Evolutionary conservation across 2,329 filamentous ascomycete species (phyloP), one percentile per base, ranked within the genome.

Genomic region (Colletotrichum somersetense): DNA sequence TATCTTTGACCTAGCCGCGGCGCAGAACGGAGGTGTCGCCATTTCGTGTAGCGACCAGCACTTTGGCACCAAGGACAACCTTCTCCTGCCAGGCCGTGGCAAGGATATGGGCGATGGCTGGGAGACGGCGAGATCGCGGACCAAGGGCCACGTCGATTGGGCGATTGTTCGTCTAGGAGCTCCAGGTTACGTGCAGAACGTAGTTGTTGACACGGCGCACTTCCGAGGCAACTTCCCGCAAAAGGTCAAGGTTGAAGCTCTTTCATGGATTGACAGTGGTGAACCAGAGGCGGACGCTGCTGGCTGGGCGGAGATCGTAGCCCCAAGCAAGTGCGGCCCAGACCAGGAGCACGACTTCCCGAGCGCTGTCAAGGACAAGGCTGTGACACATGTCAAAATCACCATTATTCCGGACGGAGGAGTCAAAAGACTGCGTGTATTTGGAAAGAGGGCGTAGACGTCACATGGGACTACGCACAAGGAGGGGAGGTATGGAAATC

Each of bases 331-430:
- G 82, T 92, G 90, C 71, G 90, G 91, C 1, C 91, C 93, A 23
- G 93, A 96, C 79, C 85, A 86, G 77, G 92, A 95, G 83, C 92
- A 94, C 79, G 87, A 88, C 74, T 93, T 92, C 79, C 83, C 82
- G 42, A 87, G 84, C 66, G 77, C 85, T 69, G 84, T 89, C 23
- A 84, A 86, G 75, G 89, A 89, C 48, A 87, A 85, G 79, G 83
- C 85, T 2, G 93, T 94, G 78, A 94, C 92, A 16, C 95, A 96
- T 83, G 91, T 95, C 30, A 98, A 97, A 87, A 85, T 98, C 80
- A 93, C 94, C 44, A 96, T 98, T 80, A 94, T 97, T 76, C 96
- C 96, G 0, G 95, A 98, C 81, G 95, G 96, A 44, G 95, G 96
- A 33, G 93, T 98, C 3, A 97, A 97, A 89, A 87, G 95, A 75